A percentile compares a stretch with the other conserved stretches of the same genome.
Evolutionary conservation across 2,329 filamentous ascomycete genomes (phyloP).

Genomic region (Phialemoniopsis sp.): DNA sequence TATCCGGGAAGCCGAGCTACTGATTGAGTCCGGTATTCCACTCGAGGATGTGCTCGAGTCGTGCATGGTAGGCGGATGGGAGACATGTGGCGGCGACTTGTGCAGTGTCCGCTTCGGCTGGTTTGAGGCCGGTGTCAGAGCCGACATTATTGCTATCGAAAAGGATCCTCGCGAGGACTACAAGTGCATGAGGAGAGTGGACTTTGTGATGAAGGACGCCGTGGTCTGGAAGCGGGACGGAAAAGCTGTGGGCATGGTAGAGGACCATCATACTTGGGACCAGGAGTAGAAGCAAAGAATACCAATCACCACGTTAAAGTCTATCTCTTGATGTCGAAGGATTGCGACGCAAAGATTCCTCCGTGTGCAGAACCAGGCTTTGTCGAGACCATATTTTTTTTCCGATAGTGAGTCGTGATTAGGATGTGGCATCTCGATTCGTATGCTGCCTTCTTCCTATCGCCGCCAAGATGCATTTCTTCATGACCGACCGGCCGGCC

Average conservation of each 20-base stretch:
- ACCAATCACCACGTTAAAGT: too few species aligned
- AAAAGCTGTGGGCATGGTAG: slow-evolving; percentile 13
- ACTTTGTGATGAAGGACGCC: slow-evolving; percentile 56
- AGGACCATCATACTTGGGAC: neutral
- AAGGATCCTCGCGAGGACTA: slow-evolving; percentile 35
- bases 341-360: too few species aligned
- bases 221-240: slow-evolving; percentile 39
- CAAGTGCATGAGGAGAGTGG: slow-evolving; percentile 37
- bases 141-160: slow-evolving; percentile 47
- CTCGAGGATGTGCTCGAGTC: slow-evolving; percentile 44
- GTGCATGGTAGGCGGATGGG: slow-evolving; percentile 48
- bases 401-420: too few species aligned
- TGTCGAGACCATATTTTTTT: too few species aligned
- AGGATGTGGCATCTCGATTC: too few species aligned
- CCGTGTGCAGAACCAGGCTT: too few species aligned
- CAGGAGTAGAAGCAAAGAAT: neutral
- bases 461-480: too few species aligned
- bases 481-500: too few species aligned
- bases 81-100: slow-evolving; percentile 47
- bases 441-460: too few species aligned
- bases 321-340: too few species aligned
- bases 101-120: slow-evolving; percentile 49
- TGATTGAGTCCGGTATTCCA: slow-evolving; percentile 45
- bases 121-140: slow-evolving; percentile 41
- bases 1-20: slow-evolving; percentile 48